A percentile compares a stretch with the other conserved stretches of the same genome.
Conservation (phyloP, 768 basidiomycete genomes). For the Trametes villosa region DNA sequence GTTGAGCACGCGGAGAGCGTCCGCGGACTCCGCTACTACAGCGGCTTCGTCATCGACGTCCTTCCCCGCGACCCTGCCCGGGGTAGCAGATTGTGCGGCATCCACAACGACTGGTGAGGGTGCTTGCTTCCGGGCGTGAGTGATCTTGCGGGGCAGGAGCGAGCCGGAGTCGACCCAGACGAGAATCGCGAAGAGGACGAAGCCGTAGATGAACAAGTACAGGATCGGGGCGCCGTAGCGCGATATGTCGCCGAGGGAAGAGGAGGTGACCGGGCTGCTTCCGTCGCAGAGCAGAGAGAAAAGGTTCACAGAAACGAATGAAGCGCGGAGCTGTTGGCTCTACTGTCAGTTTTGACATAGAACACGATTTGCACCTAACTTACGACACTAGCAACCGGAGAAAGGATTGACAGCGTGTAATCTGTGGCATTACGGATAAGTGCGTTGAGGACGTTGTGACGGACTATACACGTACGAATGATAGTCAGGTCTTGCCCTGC, state of each 20-base stretch:
- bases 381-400: conserved; percentile 73
- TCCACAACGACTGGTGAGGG: neutral
- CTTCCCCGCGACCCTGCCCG: conserved; percentile 23
- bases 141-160: conserved; percentile 42
- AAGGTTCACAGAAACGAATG: conserved; percentile 76
- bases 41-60: conserved; percentile 63
- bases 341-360: neutral
- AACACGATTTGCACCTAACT: conserved; percentile 32
- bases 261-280: conserved; percentile 46
- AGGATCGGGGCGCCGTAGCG: conserved; percentile 76
- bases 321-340: conserved; percentile 56
- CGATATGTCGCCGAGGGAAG: conserved; percentile 55
- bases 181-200: conserved; percentile 63
- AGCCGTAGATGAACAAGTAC: conserved; percentile 66
- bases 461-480: conserved; percentile 59
- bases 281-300: conserved; percentile 77
- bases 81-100: neutral
- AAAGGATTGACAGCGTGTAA: conserved; percentile 67
- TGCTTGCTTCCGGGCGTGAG: conserved; percentile 20
- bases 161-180: conserved; percentile 78
- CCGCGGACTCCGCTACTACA: conserved; percentile 49
- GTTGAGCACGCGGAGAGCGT: conserved; percentile 64
- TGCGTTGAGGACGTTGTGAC: neutral
- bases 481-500: conserved; percentile 59
- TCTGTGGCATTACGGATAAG: conserved; percentile 36